These are phyloP conservation scores for Blepharisma stoltei DNA, from an alignment of 73 alveolate genomes.

Conservation along the genomic window DNA sequence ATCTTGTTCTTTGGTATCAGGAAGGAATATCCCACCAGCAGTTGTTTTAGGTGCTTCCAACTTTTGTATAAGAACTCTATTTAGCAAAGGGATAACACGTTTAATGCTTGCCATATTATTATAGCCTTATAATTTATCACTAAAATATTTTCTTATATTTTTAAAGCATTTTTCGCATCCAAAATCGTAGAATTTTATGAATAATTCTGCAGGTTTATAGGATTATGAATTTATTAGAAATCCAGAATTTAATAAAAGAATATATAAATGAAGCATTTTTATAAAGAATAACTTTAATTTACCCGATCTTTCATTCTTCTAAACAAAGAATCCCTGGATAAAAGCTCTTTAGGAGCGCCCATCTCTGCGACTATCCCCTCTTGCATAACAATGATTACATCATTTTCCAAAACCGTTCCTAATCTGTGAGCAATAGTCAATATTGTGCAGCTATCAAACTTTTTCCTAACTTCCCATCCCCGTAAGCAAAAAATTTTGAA, in stretches of 20 bases:
- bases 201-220: too few relatives aligned
- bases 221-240: too few relatives aligned
- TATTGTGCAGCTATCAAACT: constrained; percentile 76
- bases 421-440: constrained; percentile 93
- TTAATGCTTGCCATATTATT: constrained; percentile 51
- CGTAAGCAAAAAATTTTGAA: too few relatives aligned
- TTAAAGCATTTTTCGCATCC: too few relatives aligned
- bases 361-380: constrained; percentile 80
- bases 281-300: too few relatives aligned
- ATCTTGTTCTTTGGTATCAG: constrained; percentile 52
- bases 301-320: not conserved
- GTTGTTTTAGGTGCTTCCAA: constrained; percentile 70
- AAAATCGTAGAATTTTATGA: too few relatives aligned
- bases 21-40: constrained; percentile 75
- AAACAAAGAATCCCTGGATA: not conserved
- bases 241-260: too few relatives aligned
- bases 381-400: constrained; percentile 78
- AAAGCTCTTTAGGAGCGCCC: constrained; percentile 67
- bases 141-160: too few relatives aligned
- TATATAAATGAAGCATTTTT: too few relatives aligned
- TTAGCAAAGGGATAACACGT: constrained; percentile 57
- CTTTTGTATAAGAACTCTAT: constrained; percentile 65
- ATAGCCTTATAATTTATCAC: not conserved
- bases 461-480: too few relatives aligned
- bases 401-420: constrained; percentile 81